Evolutionary conservation across 1,284 basidiomycete species (phyloP), one percentile per base, ranked within the genome.

Genomic region (Sanguinoderma infundibulare): DNA sequence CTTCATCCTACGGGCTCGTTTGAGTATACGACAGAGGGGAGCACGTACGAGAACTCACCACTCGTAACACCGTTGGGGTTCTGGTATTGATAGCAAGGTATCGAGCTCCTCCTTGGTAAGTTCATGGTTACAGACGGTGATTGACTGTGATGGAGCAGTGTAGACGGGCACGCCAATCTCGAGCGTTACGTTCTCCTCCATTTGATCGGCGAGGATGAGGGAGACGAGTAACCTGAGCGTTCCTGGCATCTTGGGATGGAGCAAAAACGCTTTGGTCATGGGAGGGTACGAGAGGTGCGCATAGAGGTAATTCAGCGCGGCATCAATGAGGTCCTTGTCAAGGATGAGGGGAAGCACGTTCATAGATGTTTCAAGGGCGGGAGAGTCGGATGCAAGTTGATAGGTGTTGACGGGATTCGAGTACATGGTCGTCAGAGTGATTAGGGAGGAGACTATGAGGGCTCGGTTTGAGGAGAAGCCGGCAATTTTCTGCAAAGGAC

Each of bases 251-350:
- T 87, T 80, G 1, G 83, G 79, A 68, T 89, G 86, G 10, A 87
- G 79, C 38, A 94, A 74, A 70, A 95, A 92, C 3, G 86, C 83
- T 67, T 89, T 89, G n/a, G 90, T 86, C 83, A 92, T 89, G 1
- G 86, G 77, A 12, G 89, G 84, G 69, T 91, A 81, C 6, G 90
- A 89, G 20, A 94, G 78, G 73, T 94, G 90, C 10, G 84, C 79
- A 71, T 93, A 92, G 10, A 95, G 73, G 69, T 89, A 93, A 72
- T 91, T 92, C 57, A 95, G 72, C 52, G 84, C 84, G 3, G 86
- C 85, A 53, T 91, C 87, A 3, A 89, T 78, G 24, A 95, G 79
- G 14, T 81, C 79, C 65, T 85, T 85, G 76, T 95, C 93, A 46
- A 79, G 69, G 69, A 92, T 82, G 0, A 94, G 80, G n/a, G 92